Conservation (phyloP, 805 yeast species). For the Yarrowia yakushimensis region DNA sequence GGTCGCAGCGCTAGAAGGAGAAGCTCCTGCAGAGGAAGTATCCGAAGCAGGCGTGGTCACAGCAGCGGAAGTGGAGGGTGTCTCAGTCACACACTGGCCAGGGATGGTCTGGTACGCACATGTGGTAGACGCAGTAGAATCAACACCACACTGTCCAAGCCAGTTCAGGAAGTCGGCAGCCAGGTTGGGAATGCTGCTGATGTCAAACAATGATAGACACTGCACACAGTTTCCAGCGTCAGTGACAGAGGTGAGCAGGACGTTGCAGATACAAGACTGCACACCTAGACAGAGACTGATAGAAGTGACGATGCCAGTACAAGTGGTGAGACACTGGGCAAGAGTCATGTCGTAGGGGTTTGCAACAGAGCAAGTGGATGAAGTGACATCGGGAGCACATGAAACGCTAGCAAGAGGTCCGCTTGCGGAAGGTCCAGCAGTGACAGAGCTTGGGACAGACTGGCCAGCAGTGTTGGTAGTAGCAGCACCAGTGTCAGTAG, state of each 20-base stretch:
- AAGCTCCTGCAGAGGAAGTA: background rate
- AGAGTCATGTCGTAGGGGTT: too few relatives aligned
- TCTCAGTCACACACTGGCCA: background rate
- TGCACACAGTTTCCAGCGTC: background rate
- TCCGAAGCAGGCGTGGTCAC: background rate
- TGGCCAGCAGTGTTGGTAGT: too few relatives aligned
- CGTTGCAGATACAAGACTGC: background rate
- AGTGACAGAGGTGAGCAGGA: background rate
- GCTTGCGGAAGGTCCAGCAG: too few relatives aligned
- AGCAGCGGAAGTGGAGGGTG: background rate
- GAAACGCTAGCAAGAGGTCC: background rate
- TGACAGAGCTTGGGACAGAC: background rate
- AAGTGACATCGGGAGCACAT: too few relatives aligned
- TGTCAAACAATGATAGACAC: conserved; percentile 6
- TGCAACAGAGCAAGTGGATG: background rate
- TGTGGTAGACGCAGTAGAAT: background rate
- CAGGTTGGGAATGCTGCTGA: background rate
- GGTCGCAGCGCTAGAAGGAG: too few relatives aligned
- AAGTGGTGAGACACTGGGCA: background rate
- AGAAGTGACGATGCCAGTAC: background rate
- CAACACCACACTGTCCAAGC: conserved; percentile 1
- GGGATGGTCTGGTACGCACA: background rate
- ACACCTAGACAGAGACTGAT: conserved; percentile 2
- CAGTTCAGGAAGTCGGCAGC: background rate
- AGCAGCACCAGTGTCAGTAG: too few relatives aligned